Base-by-base conservation (phyloP, 805 yeast species). In the Myxozyma nipponensis region DNA sequence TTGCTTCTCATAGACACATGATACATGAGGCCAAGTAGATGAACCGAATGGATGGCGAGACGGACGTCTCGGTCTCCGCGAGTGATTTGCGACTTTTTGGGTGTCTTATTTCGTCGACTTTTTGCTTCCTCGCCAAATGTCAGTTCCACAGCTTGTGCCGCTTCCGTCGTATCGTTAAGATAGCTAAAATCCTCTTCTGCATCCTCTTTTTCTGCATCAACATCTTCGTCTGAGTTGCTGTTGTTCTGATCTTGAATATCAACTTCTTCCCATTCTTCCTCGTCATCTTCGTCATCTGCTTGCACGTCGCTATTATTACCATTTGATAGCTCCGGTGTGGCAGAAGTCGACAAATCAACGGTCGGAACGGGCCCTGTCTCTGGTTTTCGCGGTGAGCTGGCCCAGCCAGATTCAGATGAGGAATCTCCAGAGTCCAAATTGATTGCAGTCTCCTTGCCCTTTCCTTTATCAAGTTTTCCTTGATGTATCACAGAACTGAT, bases 1-100 rank as follows among this genome's bases (percentile, higher is more conserved):
- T 68, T 58, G 63, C 90, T 91, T 23, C 95, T 74, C 2, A 79
- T 61, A 0, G 72, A 72, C 0, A 89, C 93, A 63, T 86, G 95
- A 1, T 76, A 63, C 47, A 85, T 66, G 78, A 87, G 77, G 22
- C 76, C 66, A 15, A 78, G 70, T 1, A 91, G 58, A 50, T 79
- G 76, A 45, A 77, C 57, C 66, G 79, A 75, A 63, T 90, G 97
- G 6, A 80, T 65, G 0, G 65, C 56, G 42, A 72, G 71, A 18
- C 97, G 68, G 39, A 65, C 66, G 1, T 60, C 39, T 10, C 55
- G 34, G n/a, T 54, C 58, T 34, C 47, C 58, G 22, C 45, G 18
- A 4, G 58, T 46, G 22, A 47, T 44, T 2, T 34, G 23, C 1
- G 50, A 37, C 23, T 25, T 48, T 43, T 44, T 50, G n/a, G n/a